A percentile compares a stretch with the other conserved stretches of the same genome.
Evolutionary conservation across 2,329 filamentous ascomycete species (phyloP).

Genomic region (Rachicladosporium sp.): DNA sequence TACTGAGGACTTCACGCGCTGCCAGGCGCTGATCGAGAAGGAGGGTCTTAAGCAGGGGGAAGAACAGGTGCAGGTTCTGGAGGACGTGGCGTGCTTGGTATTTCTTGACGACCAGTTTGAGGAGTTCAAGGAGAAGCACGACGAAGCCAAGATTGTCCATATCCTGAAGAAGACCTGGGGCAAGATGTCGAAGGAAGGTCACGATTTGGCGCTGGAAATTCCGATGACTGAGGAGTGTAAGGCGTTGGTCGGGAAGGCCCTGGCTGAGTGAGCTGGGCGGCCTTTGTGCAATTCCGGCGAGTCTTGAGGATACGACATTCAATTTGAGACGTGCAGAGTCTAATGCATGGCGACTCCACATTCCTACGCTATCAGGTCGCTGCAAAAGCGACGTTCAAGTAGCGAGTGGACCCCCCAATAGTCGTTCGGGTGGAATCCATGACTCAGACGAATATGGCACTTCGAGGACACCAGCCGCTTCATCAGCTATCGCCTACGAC

Average conservation of each 20-base stretch:
- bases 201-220: slow-evolving; percentile 53
- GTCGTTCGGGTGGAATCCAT: not conserved
- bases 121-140: slow-evolving; percentile 58
- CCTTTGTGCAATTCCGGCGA: no score
- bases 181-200: slow-evolving; percentile 57
- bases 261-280: slow-evolving; percentile 27
- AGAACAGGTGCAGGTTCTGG: slow-evolving; percentile 60
- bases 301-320: no score
- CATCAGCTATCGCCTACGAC: no score
- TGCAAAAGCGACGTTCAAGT: not conserved
- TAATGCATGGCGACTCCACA: not conserved
- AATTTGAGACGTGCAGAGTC: no score
- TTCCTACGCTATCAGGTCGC: not conserved
- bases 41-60: slow-evolving; percentile 53
- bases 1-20: slow-evolving; percentile 44
- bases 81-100: slow-evolving; percentile 77
- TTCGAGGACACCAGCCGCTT: no score
- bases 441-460: not conserved
- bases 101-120: slow-evolving; percentile 83
- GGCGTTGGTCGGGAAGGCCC: slow-evolving; percentile 50
- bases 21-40: slow-evolving; percentile 65
- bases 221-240: slow-evolving; percentile 51
- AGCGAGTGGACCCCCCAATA: not conserved
- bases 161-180: slow-evolving; percentile 64
- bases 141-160: slow-evolving; percentile 64